Evolutionary conservation across 2,329 filamentous ascomycete species (phyloP).

Genomic region (Aureobasidium pullulans): DNA sequence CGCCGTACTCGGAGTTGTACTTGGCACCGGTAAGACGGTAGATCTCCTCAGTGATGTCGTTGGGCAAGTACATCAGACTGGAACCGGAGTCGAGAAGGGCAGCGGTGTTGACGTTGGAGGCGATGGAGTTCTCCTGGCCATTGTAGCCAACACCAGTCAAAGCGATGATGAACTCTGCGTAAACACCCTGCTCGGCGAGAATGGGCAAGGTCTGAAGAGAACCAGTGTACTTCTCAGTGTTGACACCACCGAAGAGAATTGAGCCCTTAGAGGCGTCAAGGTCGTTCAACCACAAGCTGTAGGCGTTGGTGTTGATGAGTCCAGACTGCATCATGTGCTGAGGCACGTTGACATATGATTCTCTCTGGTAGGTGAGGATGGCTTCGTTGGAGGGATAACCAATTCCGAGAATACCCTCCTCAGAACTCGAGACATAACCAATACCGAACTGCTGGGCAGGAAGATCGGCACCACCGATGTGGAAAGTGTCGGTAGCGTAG

Average conservation of each 20-base stretch:
- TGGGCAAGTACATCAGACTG: constrained; percentile 63
- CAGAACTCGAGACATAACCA: constrained; percentile 54
- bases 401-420: constrained; percentile 73
- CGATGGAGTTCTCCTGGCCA: constrained; percentile 36
- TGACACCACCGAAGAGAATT: constrained; percentile 75
- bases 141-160: constrained; percentile 41
- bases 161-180: constrained; percentile 48
- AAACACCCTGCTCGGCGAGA: constrained; percentile 38
- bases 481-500: constrained; percentile 69
- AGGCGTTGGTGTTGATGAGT: constrained; percentile 56
- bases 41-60: constrained; percentile 45
- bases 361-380: constrained; percentile 50
- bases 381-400: constrained; percentile 77
- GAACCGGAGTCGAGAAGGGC: constrained; percentile 69
- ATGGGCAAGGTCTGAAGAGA: constrained; percentile 56
- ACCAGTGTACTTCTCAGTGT: constrained; percentile 65
- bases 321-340: constrained; percentile 56
- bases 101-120: constrained; percentile 36
- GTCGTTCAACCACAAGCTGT: constrained; percentile 59
- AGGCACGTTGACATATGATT: constrained; percentile 54
- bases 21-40: constrained; percentile 34
- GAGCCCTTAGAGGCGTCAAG: constrained; percentile 57
- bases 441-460: constrained; percentile 62
- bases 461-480: constrained; percentile 49
- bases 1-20: constrained; percentile 34